These are phyloP conservation scores for Dactylellina drechsleri DNA, from an alignment of 2,329 filamentous ascomycete genomes.

Conservation along the genomic window DNA sequence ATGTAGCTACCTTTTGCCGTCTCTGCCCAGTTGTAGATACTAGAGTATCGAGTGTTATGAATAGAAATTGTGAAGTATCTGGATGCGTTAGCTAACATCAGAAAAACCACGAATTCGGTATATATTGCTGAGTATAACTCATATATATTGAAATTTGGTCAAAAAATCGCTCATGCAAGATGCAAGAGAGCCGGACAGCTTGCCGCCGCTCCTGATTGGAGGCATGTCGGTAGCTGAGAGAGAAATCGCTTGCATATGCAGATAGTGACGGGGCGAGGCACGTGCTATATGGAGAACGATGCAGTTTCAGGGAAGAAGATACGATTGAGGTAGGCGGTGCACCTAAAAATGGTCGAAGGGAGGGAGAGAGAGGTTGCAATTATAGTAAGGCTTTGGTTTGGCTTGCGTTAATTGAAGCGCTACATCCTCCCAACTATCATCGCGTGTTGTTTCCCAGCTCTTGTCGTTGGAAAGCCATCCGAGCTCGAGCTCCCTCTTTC, in stretches of 20 bases:
- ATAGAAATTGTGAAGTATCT: slow-evolving; percentile 38
- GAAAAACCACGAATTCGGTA: slow-evolving; percentile 31
- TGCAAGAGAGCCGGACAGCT: slow-evolving; percentile 53
- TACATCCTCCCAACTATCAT: slow-evolving; percentile 3
- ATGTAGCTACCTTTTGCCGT: slow-evolving; percentile 5
- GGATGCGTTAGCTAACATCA: slow-evolving; percentile 41
- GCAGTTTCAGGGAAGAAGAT: slow-evolving; percentile 40
- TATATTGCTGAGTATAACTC: slow-evolving; percentile 40
- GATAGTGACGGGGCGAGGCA: slow-evolving; percentile 54
- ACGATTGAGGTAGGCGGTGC: slow-evolving; percentile 38
- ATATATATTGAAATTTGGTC: slow-evolving; percentile 50
- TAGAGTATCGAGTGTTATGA: slow-evolving; percentile 33
- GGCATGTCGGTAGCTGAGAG: slow-evolving; percentile 53
- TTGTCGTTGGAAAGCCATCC: slow-evolving; percentile 11
- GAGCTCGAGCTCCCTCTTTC: slow-evolving; percentile 26
- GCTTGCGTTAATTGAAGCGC: not conserved
- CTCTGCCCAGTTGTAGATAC: slow-evolving; percentile 21
- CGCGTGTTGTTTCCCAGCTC: slow-evolving; percentile 36
- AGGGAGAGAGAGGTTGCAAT: slow-evolving; percentile 20
- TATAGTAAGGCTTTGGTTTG: slow-evolving; percentile 15
- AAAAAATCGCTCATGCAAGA: slow-evolving; percentile 55
- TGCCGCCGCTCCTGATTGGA: slow-evolving; percentile 53
- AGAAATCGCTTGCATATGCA: slow-evolving; percentile 55
- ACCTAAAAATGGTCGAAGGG: not conserved
- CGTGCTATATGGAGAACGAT: slow-evolving; percentile 52